Conservation (phyloP, 1,284 basidiomycete genomes). For the Trametes pubescens region DNA sequence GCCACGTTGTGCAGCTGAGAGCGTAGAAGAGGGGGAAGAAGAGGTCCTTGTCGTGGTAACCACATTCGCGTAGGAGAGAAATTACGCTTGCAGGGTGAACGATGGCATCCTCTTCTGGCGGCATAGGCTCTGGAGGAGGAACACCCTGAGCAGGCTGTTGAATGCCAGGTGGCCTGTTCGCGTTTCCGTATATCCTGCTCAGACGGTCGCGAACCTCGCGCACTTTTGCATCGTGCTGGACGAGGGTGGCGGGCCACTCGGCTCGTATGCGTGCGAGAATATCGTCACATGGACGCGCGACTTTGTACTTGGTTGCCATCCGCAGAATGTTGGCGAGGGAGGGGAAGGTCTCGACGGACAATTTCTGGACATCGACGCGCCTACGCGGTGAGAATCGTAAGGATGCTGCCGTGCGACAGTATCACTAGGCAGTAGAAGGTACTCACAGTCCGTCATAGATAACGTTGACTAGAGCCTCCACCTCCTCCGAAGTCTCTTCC, state of each 20-base stretch:
- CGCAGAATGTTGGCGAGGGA: conserved; percentile 35
- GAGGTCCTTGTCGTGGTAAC: conserved; percentile 29
- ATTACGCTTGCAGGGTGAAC: conserved; percentile 41
- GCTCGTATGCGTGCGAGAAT: conserved; percentile 40
- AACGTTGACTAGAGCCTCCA: conserved; percentile 39
- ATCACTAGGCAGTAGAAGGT: conserved; percentile 20
- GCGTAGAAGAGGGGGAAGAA: conserved; percentile 42
- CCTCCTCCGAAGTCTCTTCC: conserved; percentile 40
- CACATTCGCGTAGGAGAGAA: conserved; percentile 39
- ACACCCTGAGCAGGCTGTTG: conserved; percentile 1
- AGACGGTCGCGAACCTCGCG: conserved; percentile 31
- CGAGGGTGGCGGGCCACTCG: conserved; percentile 44
- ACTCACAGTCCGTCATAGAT: conserved; percentile 44
- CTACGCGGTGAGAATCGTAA: conserved; percentile 26
- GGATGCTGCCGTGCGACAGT: conserved; percentile 22
- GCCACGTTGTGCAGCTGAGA: conserved; percentile 37
- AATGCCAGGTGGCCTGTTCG: not conserved
- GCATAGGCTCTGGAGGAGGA: not conserved
- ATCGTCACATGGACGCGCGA: conserved; percentile 36
- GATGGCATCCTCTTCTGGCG: conserved; percentile 31
- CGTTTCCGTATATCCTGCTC: conserved; percentile 17
- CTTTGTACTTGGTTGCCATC: conserved; percentile 41
- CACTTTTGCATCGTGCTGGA: conserved; percentile 39
- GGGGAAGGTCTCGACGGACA: conserved; percentile 40
- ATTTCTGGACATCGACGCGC: conserved; percentile 32